Evolutionary conservation across 2,329 filamentous ascomycete species (phyloP).

Genomic region (Talaromyces sp.): DNA sequence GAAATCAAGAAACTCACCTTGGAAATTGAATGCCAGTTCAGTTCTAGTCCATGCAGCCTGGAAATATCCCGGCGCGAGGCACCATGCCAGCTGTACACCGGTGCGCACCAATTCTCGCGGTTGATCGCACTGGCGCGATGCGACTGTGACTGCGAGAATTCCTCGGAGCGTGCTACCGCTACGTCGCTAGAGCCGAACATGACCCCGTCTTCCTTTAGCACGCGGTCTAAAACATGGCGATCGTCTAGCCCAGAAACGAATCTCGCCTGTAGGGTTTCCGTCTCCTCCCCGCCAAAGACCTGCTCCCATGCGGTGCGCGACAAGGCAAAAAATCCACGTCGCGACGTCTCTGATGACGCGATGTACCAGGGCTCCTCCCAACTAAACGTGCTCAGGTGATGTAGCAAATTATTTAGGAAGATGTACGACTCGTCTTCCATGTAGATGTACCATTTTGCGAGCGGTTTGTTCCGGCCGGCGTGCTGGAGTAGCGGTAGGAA

Average conservation of each 20-base stretch:
- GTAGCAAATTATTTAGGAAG: conserved; percentile 49
- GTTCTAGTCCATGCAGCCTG: conserved; percentile 20
- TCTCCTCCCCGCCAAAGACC: conserved; percentile 39
- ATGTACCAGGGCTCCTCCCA: conserved; percentile 45
- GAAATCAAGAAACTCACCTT: conserved; percentile 7
- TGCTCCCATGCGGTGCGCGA: conserved; percentile 51
- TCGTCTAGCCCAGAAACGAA: conserved; percentile 46
- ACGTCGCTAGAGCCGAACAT: conserved; percentile 43
- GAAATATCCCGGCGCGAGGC: conserved; percentile 22
- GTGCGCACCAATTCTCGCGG: conserved; percentile 52
- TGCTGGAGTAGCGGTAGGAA: conserved; percentile 57
- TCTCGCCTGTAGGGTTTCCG: conserved; percentile 44
- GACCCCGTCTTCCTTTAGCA: conserved; percentile 48
- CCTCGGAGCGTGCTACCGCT: conserved; percentile 47
- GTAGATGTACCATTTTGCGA: conserved; percentile 57
- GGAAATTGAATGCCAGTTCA: conserved; percentile 17
- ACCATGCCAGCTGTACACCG: conserved; percentile 34
- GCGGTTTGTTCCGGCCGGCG: conserved; percentile 45
- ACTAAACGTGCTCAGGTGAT: conserved; percentile 45
- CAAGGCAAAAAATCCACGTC: conserved; percentile 50
- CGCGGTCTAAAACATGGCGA: conserved; percentile 47
- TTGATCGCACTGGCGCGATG: conserved; percentile 18
- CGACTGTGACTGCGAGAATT: conserved; percentile 33
- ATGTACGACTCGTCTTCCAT: conserved; percentile 58
- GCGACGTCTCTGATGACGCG: conserved; percentile 44